Base-by-base conservation (phyloP, 2,329 filamentous ascomycete genomes). In the Fusarium humuli region DNA sequence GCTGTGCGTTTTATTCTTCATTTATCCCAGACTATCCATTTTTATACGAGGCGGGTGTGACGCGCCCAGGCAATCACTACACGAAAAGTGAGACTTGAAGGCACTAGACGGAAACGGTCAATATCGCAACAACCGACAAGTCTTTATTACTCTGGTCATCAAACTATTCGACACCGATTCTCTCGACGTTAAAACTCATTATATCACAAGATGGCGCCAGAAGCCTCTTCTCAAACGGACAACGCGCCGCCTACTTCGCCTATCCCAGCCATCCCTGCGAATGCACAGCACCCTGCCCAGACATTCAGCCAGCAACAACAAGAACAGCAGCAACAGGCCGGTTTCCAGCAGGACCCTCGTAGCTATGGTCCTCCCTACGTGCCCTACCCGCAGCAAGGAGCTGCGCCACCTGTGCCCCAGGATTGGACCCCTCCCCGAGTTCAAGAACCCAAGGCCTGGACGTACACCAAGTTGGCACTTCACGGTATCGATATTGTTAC, bases 401-500 rank as follows among this genome's bases (percentile, higher is more conserved):
- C 18, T 37, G 10, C 29, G 2, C 34, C 34, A 7, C 34, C 73
- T 16, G 57, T 64, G n/a, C 63, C 58, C 29, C 71, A 69, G 42
- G 56, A 66, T 23, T 71, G 63, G 69, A 56, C 59, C 23, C 68
- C 62, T 32, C 63, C 68, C 22, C 56, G 55, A 29, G 49, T 66
- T 13, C 48, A 60, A 7, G 57, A 57, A 57, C 34, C 70, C 34
- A 75, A 70, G 34, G 49, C 47, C 7, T 79, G 77, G 78, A 71
- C 75, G 47, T 66, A 73, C 12, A 69, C 74, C 55, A 81, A 80
- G 71, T 50, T 77, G 32, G 70, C 62, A 7, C 65, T 82, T 14
- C 79, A 80, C 27, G 65, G 53, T 13, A 6, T 70, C 22, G 48
- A 71, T 30, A 61, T 81, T 20, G 29, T 77, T 58, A 62, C 72